These are phyloP conservation scores for Mitragyna speciosa DNA, from an alignment of 257 asterid species.

Conservation along the genomic window DNA sequence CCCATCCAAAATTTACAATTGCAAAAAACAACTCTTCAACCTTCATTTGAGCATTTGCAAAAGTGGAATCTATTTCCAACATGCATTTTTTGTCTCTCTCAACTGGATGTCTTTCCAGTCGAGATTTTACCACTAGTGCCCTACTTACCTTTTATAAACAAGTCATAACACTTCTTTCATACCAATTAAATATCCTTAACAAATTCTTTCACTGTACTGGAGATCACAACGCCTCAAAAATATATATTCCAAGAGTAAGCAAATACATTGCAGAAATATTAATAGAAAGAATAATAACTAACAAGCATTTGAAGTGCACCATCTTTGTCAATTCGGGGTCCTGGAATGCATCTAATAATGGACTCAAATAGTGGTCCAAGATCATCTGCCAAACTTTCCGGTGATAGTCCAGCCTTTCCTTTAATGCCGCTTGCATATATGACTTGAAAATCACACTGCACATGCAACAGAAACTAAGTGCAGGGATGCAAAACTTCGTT, in stretches of 20 bases:
- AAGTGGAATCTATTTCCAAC: not conserved
- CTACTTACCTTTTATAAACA: not conserved
- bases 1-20: not conserved
- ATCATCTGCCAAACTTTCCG: slow-evolving; percentile 81
- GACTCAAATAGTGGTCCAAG: slow-evolving; percentile 98
- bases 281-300: slow-evolving; percentile 31
- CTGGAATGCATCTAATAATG: slow-evolving; percentile 91
- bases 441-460: slow-evolving; percentile 99
- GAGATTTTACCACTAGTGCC: not conserved
- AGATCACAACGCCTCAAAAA: not conserved
- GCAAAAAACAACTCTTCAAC: not conserved
- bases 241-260: not conserved
- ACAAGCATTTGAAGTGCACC: slow-evolving; percentile 99
- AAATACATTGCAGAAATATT: slow-evolving; percentile 7
- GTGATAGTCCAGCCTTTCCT: slow-evolving; percentile 92
- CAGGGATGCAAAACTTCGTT: not conserved
- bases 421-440: slow-evolving; percentile 96
- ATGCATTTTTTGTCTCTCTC: not conserved
- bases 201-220: not conserved
- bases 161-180: not conserved
- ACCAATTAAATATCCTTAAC: not conserved
- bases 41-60: not conserved
- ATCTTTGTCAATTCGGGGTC: slow-evolving; percentile 78
- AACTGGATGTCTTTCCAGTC: not conserved
- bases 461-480: slow-evolving; percentile 9